Conservation (phyloP, 2,329 filamentous ascomycete genomes). For the Ophiocordyceps unilateralis region DNA sequence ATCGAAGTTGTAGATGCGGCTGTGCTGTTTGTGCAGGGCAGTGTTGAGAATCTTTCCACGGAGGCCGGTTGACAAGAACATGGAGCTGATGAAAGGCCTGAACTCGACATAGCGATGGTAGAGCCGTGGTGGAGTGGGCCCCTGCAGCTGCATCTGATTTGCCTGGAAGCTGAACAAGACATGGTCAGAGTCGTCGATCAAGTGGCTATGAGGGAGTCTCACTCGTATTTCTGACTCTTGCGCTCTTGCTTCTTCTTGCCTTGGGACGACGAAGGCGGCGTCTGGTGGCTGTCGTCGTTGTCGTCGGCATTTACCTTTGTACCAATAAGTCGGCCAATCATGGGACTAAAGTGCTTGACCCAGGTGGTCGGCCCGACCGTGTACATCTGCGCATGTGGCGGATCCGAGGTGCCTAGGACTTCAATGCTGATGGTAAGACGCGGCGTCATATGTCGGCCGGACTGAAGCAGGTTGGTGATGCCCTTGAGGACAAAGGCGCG, state of each 20-base stretch:
- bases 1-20: slow-evolving; percentile 78
- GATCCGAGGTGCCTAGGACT: slow-evolving; percentile 59
- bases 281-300: slow-evolving; percentile 19
- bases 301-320: slow-evolving; percentile 49
- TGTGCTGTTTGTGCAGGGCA: slow-evolving; percentile 79
- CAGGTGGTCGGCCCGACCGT: slow-evolving; percentile 62
- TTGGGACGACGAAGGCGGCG: slow-evolving; percentile 1
- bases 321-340: slow-evolving; percentile 69
- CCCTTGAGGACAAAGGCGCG: slow-evolving; percentile 64
- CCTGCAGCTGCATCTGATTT: slow-evolving; percentile 73
- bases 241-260: slow-evolving; percentile 3
- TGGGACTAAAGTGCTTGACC: slow-evolving; percentile 73
- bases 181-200: background rate
- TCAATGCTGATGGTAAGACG: slow-evolving; percentile 56
- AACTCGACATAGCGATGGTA: slow-evolving; percentile 94
- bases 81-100: slow-evolving; percentile 70
- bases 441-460: slow-evolving; percentile 49
- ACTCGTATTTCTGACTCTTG: slow-evolving; percentile 60
- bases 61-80: slow-evolving; percentile 67
- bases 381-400: slow-evolving; percentile 51
- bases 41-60: slow-evolving; percentile 67
- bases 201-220: slow-evolving; percentile 3
- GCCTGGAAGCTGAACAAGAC: slow-evolving; percentile 60
- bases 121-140: slow-evolving; percentile 61
- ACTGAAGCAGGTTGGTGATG: slow-evolving; percentile 43